Base-by-base conservation (phyloP, 306 rosid species). In the Rosa persica region DNA sequence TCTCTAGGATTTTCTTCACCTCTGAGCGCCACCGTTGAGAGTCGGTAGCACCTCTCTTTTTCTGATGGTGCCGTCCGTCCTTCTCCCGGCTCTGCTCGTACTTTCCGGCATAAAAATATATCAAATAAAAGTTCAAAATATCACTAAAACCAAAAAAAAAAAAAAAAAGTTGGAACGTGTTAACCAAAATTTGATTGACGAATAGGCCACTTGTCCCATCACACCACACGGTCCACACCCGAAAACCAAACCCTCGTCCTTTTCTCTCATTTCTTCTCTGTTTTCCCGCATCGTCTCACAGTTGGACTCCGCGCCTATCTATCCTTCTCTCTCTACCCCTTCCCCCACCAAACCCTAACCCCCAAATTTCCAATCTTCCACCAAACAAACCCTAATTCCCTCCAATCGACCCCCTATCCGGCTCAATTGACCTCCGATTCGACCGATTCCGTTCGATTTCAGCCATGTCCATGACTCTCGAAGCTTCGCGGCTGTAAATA, bases 401-500 rank as follows among this genome's bases (percentile, higher is more conserved):
- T 51, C 73, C 19, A 49, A 42, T 51, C 61, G 25, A 10, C 12
- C 25, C 36, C 68, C 34, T 3, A n/a, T 73, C 57, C 51, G 34
- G 3, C 70, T 65, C 43, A 71, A 54, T 62, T 62, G 60, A 25
- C 47, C 25, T 64, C 73, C 58, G 79, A 49, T 73, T 27, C 27
- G 52, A 12, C 38, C 67, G 3, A 57, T 78, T 80, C 61, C 77
- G 36, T 30, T 30, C 36, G 36, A 30, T 30, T 30, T 30, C 36
- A 54, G 61, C 84, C 69, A 89, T 87, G 94, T 77, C 76, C 76
- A 22, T 27, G 52, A 5, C 61, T 62, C 12, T 62, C 62, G 16
- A 67, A 48, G 82, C 79, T 83, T 75, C 67, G 86, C 73, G 80
- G 85, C 86, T 76, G 75, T 81, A 30, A 76, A 85, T 88, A 93